Percentiles rank a stretch among this genome's conserved stretches.
phyloP scores from a whole-genome alignment of 176 grass and related monocot genomes.

The Raddia distichophylla region DNA sequence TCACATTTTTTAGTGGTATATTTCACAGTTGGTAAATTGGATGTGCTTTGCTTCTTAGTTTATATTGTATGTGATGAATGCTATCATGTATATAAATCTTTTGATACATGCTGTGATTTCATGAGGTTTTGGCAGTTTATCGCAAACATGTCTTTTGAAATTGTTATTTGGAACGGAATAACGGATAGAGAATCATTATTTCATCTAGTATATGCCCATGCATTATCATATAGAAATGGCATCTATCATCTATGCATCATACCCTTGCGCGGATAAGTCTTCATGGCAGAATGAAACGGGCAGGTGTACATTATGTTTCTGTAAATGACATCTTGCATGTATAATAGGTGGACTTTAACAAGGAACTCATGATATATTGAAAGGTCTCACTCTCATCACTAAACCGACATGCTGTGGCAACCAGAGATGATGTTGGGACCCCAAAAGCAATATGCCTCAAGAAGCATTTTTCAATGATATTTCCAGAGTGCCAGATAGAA shows the following conservation, averaged over 20 bases:
- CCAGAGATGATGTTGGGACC: conserved; percentile 89
- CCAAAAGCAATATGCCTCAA: conserved; percentile 86
- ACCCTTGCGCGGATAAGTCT: not conserved
- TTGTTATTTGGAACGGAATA: not conserved
- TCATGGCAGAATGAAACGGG: not conserved
- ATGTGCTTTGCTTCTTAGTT: not conserved
- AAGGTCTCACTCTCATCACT: conserved; percentile 94
- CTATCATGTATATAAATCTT: too few species aligned
- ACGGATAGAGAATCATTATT: not conserved
- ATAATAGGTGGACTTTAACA: conserved; percentile 64
- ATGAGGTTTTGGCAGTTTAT: too few species aligned
- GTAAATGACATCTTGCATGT: conserved; percentile 47
- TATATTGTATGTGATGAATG: not conserved
- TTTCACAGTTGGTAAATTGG: not conserved
- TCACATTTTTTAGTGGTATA: not conserved
- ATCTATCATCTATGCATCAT: not conserved
- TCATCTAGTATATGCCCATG: not conserved
- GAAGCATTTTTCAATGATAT: conserved; percentile 93
- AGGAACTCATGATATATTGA: conserved; percentile 62
- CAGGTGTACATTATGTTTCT: conserved; percentile 20
- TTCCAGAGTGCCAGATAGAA: conserved; percentile 87
- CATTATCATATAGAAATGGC: not conserved
- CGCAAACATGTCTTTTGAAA: not conserved
- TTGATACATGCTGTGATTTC: too few species aligned
- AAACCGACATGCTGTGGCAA: conserved; percentile 97